These are phyloP conservation scores for Crithidia thermophila DNA, from an alignment of 208 protist species.

Conservation along the genomic window DNA sequence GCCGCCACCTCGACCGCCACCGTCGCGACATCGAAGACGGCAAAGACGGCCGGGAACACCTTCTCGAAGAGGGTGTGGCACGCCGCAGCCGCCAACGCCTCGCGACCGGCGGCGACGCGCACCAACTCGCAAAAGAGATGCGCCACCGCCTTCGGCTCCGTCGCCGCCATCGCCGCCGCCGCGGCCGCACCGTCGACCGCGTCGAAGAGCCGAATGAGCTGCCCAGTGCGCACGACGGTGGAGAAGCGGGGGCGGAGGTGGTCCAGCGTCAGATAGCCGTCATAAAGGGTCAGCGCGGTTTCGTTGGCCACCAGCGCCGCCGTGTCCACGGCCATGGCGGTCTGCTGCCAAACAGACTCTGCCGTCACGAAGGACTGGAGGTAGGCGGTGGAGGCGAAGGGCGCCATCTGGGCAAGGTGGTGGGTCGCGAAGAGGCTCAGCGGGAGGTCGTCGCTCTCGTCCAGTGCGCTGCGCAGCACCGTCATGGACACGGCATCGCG, in stretches of 20 bases:
- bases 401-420: constrained; percentile 63
- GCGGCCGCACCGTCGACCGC: constrained; percentile 32
- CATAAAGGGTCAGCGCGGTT: constrained; percentile 40
- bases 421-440: constrained; percentile 48
- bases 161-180: constrained; percentile 24
- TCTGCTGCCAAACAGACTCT: constrained; percentile 45
- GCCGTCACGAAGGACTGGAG: constrained; percentile 48
- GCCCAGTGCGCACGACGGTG: constrained; percentile 65
- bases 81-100: constrained; percentile 40
- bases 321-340: constrained; percentile 27
- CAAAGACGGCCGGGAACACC: constrained; percentile 42
- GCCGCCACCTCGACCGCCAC: constrained; percentile 30
- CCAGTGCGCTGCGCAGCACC: constrained; percentile 39
- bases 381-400: constrained; percentile 55
- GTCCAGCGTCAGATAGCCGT: constrained; percentile 61
- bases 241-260: constrained; percentile 53
- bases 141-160: constrained; percentile 30
- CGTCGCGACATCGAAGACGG: constrained; percentile 22
- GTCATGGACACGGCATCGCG: constrained; percentile 44
- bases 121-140: constrained; percentile 50
- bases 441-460: constrained; percentile 20
- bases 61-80: constrained; percentile 36
- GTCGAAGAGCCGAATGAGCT: constrained; percentile 77
- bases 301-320: constrained; percentile 15
- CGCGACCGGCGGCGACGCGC: constrained; percentile 34